phyloP scores from a whole-genome alignment of 2,329 filamentous ascomycete genomes.

The Chlorencoelia australis region DNA sequence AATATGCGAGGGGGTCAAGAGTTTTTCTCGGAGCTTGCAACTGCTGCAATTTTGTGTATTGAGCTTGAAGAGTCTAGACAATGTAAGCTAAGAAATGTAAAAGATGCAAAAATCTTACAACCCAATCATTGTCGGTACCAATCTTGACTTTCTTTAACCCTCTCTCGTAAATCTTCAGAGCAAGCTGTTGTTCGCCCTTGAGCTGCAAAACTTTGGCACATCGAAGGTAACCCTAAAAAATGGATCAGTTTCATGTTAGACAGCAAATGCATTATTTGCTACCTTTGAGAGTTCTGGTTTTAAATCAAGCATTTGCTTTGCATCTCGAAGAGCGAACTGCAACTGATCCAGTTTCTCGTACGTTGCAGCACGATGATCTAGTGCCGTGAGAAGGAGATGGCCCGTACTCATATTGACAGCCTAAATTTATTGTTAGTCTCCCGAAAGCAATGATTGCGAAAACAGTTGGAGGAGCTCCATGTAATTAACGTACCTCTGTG shows the following conservation, averaged over 20 bases:
- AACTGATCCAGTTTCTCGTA: slow-evolving; percentile 25
- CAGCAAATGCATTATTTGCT: neutral
- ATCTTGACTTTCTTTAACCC: slow-evolving; percentile 26
- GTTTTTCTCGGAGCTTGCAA: slow-evolving; percentile 17
- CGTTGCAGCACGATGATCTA: slow-evolving; percentile 27
- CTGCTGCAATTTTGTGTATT: slow-evolving; percentile 22
- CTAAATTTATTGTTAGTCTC: slow-evolving; percentile 11
- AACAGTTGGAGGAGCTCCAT: neutral
- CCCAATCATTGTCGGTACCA: slow-evolving; percentile 21
- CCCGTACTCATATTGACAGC: slow-evolving; percentile 18
- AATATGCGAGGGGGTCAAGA: slow-evolving; percentile 24
- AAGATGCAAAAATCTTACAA: slow-evolving; percentile 18
- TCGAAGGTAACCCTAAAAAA: slow-evolving; percentile 25
- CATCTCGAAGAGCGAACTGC: slow-evolving; percentile 23
- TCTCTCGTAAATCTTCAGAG: slow-evolving; percentile 27
- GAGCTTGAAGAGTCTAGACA: slow-evolving; percentile 21
- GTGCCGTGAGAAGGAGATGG: slow-evolving; percentile 21
- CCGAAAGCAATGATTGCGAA: neutral
- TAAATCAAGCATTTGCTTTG: slow-evolving; percentile 25
- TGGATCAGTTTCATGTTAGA: neutral
- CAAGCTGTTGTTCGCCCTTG: slow-evolving; percentile 20
- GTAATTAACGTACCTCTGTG: slow-evolving; percentile 17
- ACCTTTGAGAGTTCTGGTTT: slow-evolving; percentile 25
- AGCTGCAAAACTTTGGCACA: slow-evolving; percentile 26
- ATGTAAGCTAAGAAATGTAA: slow-evolving; percentile 3